These are phyloP conservation scores for Lunularia cruciata DNA, from an alignment of 225 moss, liverwort and hornwort species.

Conservation along the genomic window DNA sequence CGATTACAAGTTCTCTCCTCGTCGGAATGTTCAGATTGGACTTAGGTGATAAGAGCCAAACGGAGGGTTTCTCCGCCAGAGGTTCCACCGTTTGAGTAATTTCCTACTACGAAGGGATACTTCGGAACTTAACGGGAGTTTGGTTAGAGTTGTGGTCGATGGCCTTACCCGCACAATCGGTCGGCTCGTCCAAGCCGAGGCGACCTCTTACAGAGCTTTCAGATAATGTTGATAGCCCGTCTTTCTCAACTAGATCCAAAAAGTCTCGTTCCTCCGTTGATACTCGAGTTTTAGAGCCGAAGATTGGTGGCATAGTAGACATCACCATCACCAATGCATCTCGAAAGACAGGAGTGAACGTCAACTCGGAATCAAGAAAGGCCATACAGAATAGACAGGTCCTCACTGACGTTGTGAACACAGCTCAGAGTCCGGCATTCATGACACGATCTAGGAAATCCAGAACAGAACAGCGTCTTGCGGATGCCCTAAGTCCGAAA, in stretches of 20 bases:
- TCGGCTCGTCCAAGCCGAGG: neutral
- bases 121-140: no score
- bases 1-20: no score
- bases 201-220: neutral
- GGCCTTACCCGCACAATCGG: neutral
- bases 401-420: neutral
- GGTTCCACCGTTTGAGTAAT: no score
- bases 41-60: no score
- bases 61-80: no score
- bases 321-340: neutral
- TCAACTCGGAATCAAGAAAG: neutral
- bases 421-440: neutral
- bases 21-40: no score
- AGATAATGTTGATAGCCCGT: neutral
- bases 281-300: neutral
- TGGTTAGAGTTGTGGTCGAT: no score
- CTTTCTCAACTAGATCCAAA: neutral
- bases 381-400: neutral
- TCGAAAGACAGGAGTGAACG: neutral
- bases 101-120: no score
- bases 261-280: neutral
- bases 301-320: neutral
- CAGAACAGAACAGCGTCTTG: neutral
- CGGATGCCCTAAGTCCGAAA: neutral
- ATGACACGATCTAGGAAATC: constrained; percentile 8